Evolutionary conservation across 768 basidiomycete species (phyloP).

Genomic region (Boletus subcaerulescens): DNA sequence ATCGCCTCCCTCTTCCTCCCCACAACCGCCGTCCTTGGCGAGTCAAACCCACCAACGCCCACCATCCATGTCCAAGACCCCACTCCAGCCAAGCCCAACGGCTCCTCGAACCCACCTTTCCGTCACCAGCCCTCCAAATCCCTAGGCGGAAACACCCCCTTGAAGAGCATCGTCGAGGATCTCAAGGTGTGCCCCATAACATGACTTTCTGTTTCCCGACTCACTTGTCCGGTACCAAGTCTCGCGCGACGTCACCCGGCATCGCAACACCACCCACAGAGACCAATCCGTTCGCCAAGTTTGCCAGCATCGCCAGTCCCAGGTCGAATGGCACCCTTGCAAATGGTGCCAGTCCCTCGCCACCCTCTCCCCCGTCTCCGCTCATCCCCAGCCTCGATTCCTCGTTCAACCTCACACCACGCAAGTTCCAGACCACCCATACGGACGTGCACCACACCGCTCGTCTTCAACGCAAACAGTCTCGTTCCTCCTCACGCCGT

Average conservation of each 20-base stretch:
- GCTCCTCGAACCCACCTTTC: conserved; percentile 4
- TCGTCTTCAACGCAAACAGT: conserved; percentile 49
- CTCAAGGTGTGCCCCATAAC: conserved; percentile 49
- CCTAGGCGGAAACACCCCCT: conserved; percentile 30
- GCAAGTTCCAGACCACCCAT: conserved; percentile 52
- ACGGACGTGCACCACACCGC: conserved; percentile 35
- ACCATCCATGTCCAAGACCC: conserved; percentile 28
- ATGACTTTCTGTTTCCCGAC: background rate
- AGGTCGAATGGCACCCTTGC: conserved; percentile 10
- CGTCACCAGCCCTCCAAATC: conserved; percentile 20
- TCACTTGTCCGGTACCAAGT: conserved; percentile 12
- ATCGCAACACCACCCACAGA: conserved; percentile 46
- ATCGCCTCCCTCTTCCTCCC: conserved; percentile 87
- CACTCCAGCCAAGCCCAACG: conserved; percentile 3
- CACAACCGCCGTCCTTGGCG: conserved; percentile 61
- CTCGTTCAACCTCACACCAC: conserved; percentile 28
- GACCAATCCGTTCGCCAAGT: conserved; percentile 57
- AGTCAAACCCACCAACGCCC: conserved; percentile 52
- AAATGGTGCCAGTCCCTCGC: conserved; percentile 8
- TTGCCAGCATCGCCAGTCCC: conserved; percentile 36
- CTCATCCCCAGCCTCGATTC: conserved; percentile 18
- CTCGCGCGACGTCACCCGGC: conserved; percentile 39
- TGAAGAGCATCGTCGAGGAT: conserved; percentile 78
- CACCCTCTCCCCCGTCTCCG: background rate
- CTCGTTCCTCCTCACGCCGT: conserved; percentile 52